Base-by-base conservation (phyloP, 805 yeast genomes). In the Kodamaea neixiangensis region DNA sequence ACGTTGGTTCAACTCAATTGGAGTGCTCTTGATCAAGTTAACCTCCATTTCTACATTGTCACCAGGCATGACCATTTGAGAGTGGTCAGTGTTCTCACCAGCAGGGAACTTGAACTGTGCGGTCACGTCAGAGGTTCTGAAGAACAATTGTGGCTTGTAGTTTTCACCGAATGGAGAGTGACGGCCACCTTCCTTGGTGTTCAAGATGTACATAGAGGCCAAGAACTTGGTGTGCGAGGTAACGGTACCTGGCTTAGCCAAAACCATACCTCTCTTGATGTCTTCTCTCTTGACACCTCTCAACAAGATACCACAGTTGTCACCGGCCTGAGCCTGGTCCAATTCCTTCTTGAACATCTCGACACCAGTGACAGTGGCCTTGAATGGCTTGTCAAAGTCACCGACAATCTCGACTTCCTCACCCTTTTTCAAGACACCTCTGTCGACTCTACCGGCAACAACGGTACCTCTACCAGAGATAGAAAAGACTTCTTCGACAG, bases 391-490 rank as follows among this genome's bases (percentile, higher is more conserved):
- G 63, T 85, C 84, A 76, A 87, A 85, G 82, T 79, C 82, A 68
- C 99, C 99, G 57, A 94, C 97, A 70, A 94, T 86, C 81, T 94
- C 98, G 64, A 94, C 79, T 80, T 94, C 98, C 77, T 93, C 98
- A 77, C 98, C 98, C 82, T 92, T 92, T 86, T 89, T 89, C 75
- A 94, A 83, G 60, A 85, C 76, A 78, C 99, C 99, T 80, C 99
- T 91, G 82, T 93, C 98, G 62, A 91, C 99, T 78, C 98, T 89
- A 72, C 99, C 99, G 51, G 98, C 89, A 65, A 89, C 97, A 61
- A 94, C 99, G 54, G 99, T 94, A 79, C 99, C 99, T 85, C 99
- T 93, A 77, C 99, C 99, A 43, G 98, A 89, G 62, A 94, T 94
- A 53, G 98, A 90, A 83, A 93, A 94, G 56, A 91, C 92, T 66